These are phyloP conservation scores for Fraxinus pennsylvanica DNA, from an alignment of 257 asterid species.

Conservation along the genomic window DNA sequence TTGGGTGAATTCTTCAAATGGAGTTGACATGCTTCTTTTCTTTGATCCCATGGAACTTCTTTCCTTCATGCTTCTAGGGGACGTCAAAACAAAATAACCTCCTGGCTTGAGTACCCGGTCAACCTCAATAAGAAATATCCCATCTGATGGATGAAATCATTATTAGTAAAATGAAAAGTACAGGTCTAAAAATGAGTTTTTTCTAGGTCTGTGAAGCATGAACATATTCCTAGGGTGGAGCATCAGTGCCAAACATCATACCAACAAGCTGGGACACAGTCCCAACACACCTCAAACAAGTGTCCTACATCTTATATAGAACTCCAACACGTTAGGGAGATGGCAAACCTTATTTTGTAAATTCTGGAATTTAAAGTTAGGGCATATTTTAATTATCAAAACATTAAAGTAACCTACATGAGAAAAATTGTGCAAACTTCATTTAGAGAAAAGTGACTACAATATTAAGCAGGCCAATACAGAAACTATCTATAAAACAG, in stretches of 20 bases:
- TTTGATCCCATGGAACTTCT: conserved; percentile 42
- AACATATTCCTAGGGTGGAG: not conserved
- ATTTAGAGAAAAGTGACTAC: not conserved
- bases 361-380: not conserved
- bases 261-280: not conserved
- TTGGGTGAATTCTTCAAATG: conserved; percentile 61
- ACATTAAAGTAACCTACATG: not conserved
- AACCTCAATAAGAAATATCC: conserved; percentile 79
- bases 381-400: not conserved
- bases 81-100: conserved; percentile 87
- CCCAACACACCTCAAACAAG: not conserved
- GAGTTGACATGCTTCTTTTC: conserved; percentile 53
- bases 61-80: conserved; percentile 65
- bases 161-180: conserved; percentile 29
- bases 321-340: not conserved
- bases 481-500: not conserved
- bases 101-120: conserved; percentile 97
- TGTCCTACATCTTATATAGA: not conserved
- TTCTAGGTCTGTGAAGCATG: not conserved
- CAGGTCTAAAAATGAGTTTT: not conserved
- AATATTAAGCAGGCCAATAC: not conserved
- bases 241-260: not conserved
- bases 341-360: not conserved
- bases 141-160: conserved; percentile 62
- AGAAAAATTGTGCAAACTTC: not conserved